A percentile compares a stretch with the other conserved stretches of the same genome.
These are phyloP conservation scores for Magnaporthiopsis rhizophila DNA, from an alignment of 2,329 filamentous ascomycete genomes.

Conservation along the genomic window DNA sequence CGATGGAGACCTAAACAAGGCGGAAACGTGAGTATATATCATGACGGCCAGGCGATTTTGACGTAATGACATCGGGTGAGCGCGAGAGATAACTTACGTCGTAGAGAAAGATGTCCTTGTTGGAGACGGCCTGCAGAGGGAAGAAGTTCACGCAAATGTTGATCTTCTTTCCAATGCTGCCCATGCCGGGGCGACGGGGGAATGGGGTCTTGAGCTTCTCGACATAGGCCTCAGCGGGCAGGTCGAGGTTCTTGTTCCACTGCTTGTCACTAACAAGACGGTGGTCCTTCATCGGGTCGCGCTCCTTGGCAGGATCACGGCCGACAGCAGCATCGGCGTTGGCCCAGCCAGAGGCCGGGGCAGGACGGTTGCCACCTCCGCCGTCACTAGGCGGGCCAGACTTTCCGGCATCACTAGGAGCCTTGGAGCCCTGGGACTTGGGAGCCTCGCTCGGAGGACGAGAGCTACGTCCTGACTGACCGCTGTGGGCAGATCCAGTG, in stretches of 20 bases:
- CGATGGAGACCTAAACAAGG: slow-evolving; percentile 52
- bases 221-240: slow-evolving; percentile 49
- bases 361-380: neutral
- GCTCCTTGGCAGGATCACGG: slow-evolving; percentile 33
- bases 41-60: neutral
- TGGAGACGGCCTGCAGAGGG: slow-evolving; percentile 53
- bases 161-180: slow-evolving; percentile 47
- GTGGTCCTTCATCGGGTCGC: slow-evolving; percentile 20
- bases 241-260: slow-evolving; percentile 31
- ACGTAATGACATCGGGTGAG: slow-evolving; percentile 6
- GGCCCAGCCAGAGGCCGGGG: neutral
- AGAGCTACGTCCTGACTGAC: neutral
- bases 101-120: slow-evolving; percentile 67
- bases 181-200: slow-evolving; percentile 45
- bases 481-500: slow-evolving; percentile 1
- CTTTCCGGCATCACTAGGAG: slow-evolving; percentile 7
- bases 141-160: slow-evolving; percentile 65
- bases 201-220: slow-evolving; percentile 22
- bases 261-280: slow-evolving; percentile 25
- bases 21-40: neutral
- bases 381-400: neutral
- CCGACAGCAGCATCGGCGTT: slow-evolving; percentile 22
- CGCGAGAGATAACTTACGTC: slow-evolving; percentile 52
- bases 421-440: neutral
- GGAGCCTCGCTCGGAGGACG: neutral